Percentiles rank a stretch among this genome's conserved stretches.
Evolutionary conservation across 1,139 yeast genomes (phyloP).

Genomic region (Hemisphaericaspora subhashii): DNA sequence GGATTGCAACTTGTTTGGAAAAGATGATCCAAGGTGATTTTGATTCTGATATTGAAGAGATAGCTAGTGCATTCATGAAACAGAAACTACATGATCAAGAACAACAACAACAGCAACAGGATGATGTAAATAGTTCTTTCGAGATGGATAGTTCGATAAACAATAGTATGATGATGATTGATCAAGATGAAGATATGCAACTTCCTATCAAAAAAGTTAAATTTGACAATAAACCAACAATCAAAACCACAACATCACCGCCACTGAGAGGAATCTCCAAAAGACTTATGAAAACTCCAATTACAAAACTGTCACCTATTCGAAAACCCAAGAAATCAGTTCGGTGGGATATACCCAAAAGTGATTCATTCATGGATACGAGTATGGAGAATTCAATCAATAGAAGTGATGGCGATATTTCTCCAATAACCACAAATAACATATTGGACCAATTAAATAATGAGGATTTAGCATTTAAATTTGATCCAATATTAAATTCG

Average conservation of each 20-base stretch:
- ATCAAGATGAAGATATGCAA: constrained; percentile 7
- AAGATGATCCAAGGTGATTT: constrained; percentile 38
- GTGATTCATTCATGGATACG: constrained; percentile 13
- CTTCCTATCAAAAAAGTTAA: constrained; percentile 11
- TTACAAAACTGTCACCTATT: constrained; percentile 8
- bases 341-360: constrained; percentile 8
- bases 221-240: too few species aligned
- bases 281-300: not conserved
- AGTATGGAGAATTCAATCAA: constrained; percentile 12
- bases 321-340: constrained; percentile 19
- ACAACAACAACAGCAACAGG: too few species aligned
- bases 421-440: constrained; percentile 10
- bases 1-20: constrained; percentile 23
- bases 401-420: constrained; percentile 6
- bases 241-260: too few species aligned
- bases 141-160: constrained; percentile 1
- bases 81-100: constrained; percentile 13
- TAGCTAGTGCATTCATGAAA: constrained; percentile 32
- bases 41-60: constrained; percentile 33
- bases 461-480: constrained; percentile 29
- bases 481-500: constrained; percentile 32
- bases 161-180: constrained; percentile 6
- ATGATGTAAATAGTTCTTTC: constrained; percentile 1
- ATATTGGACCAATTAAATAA: constrained; percentile 13
- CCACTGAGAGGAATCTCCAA: not conserved